These are phyloP conservation scores for Acacia acuminata DNA, from an alignment of 306 rosid genomes.

Conservation along the genomic window DNA sequence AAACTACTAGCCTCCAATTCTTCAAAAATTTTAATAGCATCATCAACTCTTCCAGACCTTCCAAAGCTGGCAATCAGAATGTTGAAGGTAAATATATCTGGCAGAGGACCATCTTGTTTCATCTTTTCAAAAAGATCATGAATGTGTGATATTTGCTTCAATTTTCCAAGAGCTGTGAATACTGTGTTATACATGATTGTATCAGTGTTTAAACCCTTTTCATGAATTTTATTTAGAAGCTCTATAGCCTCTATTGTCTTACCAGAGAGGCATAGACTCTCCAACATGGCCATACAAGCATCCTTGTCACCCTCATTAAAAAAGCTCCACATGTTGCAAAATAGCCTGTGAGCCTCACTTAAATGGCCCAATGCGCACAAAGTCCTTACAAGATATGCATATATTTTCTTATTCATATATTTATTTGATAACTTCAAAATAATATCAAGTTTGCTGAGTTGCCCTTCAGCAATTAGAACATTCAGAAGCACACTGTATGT, in stretches of 20 bases:
- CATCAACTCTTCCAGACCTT: conserved; percentile 72
- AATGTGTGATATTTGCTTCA: conserved; percentile 67
- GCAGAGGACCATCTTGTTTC: conserved; percentile 76
- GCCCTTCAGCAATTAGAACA: conserved; percentile 74
- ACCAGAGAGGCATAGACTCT: conserved; percentile 74
- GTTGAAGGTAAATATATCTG: conserved; percentile 83
- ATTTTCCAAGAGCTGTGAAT: conserved; percentile 73
- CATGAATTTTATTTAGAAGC: conserved; percentile 72
- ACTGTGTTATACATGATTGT: conserved; percentile 85
- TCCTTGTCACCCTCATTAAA: conserved; percentile 77
- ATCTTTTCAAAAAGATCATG: conserved; percentile 78
- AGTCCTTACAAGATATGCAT: conserved; percentile 76
- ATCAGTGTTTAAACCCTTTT: conserved; percentile 70
- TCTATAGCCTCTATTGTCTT: conserved; percentile 82
- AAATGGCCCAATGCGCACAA: conserved; percentile 79
- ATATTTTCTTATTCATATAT: conserved; percentile 59
- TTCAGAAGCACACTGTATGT: conserved; percentile 73
- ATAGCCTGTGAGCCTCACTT: conserved; percentile 85
- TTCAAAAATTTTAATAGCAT: conserved; percentile 70
- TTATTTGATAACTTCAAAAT: conserved; percentile 64
- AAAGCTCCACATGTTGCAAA: conserved; percentile 89
- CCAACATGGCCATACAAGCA: conserved; percentile 82
- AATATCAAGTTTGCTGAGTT: conserved; percentile 67
- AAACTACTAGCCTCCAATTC: conserved; percentile 74
- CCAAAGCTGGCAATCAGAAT: conserved; percentile 85